A percentile compares a stretch with the other conserved stretches of the same genome.
Evolutionary conservation across 129 eudicot genomes (phyloP).

Genomic region (Ambrosia artemisiifolia): DNA sequence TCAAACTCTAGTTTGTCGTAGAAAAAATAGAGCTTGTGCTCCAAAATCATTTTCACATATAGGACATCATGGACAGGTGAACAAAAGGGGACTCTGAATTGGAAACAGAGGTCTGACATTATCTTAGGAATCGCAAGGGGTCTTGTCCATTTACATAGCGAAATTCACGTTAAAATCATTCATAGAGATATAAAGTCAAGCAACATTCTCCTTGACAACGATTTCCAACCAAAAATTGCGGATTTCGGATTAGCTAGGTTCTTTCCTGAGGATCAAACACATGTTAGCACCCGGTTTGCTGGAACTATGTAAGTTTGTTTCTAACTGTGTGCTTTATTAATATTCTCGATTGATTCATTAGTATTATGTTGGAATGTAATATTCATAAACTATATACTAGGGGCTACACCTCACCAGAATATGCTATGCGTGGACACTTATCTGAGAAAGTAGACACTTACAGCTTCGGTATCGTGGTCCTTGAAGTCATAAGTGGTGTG

Average conservation of each 20-base stretch:
- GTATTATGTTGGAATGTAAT: not conserved
- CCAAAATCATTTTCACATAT: not conserved
- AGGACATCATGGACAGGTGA: conserved; percentile 37
- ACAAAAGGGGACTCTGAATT: conserved; percentile 41
- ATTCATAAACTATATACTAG: conserved; percentile 19
- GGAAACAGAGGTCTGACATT: conserved; percentile 54
- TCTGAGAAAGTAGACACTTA: conserved; percentile 25
- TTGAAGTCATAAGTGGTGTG: conserved; percentile 54
- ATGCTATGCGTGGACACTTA: conserved; percentile 46
- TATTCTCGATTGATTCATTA: not conserved
- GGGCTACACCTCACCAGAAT: conserved; percentile 71
- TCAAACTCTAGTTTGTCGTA: too few species aligned
- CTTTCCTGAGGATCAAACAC: conserved; percentile 49
- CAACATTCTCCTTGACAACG: conserved; percentile 54
- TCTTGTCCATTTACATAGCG: conserved; percentile 60
- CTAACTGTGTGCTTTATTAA: not conserved
- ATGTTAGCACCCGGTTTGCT: conserved; percentile 60
- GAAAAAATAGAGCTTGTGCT: not conserved
- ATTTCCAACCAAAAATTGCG: conserved; percentile 58
- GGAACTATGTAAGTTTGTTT: conserved; percentile 59
- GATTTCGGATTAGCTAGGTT: conserved; percentile 71
- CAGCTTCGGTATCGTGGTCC: conserved; percentile 52
- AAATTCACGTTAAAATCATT: conserved; percentile 56
- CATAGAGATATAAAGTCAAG: conserved; percentile 66
- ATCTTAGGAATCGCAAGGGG: conserved; percentile 61